Percentiles rank a stretch among this genome's conserved stretches.
These are phyloP conservation scores for Plasmodium gaboni DNA, from an alignment of 169 alveolate species.

Conservation along the genomic window DNA sequence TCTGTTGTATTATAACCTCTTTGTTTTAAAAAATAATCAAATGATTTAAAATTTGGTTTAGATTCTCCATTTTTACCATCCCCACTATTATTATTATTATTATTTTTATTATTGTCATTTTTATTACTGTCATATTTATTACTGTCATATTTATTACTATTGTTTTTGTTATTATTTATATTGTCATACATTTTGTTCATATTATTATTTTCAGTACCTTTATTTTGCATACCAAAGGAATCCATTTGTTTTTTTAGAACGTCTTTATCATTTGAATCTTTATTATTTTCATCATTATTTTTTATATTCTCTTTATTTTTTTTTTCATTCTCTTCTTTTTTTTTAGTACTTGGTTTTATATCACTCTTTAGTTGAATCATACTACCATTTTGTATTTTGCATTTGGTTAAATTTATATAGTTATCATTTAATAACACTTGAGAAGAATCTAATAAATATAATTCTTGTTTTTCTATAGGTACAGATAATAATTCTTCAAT, in stretches of 20 bases:
- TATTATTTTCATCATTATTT: not conserved
- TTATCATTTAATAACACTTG: not conserved
- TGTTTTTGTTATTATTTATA: not conserved
- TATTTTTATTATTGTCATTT: not conserved
- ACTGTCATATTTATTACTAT: not conserved
- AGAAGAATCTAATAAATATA: slow-evolving; percentile 15
- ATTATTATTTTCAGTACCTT: not conserved
- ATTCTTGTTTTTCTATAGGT: slow-evolving; percentile 26
- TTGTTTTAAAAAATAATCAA: slow-evolving; percentile 87
- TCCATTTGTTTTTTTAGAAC: not conserved
- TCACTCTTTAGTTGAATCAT: slow-evolving; percentile 26
- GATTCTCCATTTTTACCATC: not conserved
- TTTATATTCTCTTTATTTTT: not conserved
- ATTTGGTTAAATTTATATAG: not conserved
- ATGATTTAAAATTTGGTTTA: slow-evolving; percentile 86
- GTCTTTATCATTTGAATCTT: not conserved
- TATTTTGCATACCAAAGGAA: not conserved
- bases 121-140: too few species aligned
- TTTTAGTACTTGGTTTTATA: slow-evolving; percentile 25
- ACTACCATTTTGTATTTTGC: slow-evolving; percentile 34
- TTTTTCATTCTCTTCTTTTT: not conserved
- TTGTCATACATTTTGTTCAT: not conserved
- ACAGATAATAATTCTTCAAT: slow-evolving; percentile 48
- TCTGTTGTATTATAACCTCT: slow-evolving; percentile 85
- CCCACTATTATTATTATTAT: too few species aligned